phyloP scores from a whole-genome alignment of 2,329 filamentous ascomycete genomes.

The Emmonsiellopsis sp. region DNA sequence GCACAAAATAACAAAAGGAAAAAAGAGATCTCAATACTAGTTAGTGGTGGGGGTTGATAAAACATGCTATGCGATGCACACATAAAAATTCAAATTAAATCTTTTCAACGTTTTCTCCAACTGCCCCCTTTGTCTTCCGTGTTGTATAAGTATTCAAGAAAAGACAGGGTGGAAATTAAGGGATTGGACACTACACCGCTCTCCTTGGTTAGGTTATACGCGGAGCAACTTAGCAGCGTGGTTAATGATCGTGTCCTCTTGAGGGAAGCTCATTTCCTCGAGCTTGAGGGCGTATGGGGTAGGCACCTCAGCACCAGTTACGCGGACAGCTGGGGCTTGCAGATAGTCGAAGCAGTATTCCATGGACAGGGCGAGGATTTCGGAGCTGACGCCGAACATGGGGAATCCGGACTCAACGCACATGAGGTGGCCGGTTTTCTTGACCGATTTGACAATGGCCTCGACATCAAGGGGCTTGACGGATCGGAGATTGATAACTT shows the following conservation, averaged over 20 bases:
- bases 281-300: conserved; percentile 90
- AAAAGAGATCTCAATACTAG: too few species aligned
- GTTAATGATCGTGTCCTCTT: conserved; percentile 74
- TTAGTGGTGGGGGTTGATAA: too few species aligned
- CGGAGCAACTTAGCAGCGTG: conserved; percentile 84
- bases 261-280: conserved; percentile 93
- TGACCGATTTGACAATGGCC: conserved; percentile 89
- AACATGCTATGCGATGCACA: too few species aligned
- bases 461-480: conserved; percentile 95
- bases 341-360: conserved; percentile 99
- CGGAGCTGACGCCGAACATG: conserved; percentile 81
- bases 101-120: too few species aligned
- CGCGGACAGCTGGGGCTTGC: conserved; percentile 81
- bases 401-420: conserved; percentile 94
- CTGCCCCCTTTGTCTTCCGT: too few species aligned
- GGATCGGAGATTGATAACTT: conserved; percentile 97
- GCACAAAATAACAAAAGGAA: too few species aligned
- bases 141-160: too few species aligned
- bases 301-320: conserved; percentile 94
- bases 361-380: conserved; percentile 90
- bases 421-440: conserved; percentile 93
- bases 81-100: too few species aligned
- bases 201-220: conserved; percentile 41
- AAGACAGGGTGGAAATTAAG: too few species aligned
- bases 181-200: too few species aligned